Evolutionary conservation across 345 rosid species (phyloP).

Genomic region (Boechera retrofracta): DNA sequence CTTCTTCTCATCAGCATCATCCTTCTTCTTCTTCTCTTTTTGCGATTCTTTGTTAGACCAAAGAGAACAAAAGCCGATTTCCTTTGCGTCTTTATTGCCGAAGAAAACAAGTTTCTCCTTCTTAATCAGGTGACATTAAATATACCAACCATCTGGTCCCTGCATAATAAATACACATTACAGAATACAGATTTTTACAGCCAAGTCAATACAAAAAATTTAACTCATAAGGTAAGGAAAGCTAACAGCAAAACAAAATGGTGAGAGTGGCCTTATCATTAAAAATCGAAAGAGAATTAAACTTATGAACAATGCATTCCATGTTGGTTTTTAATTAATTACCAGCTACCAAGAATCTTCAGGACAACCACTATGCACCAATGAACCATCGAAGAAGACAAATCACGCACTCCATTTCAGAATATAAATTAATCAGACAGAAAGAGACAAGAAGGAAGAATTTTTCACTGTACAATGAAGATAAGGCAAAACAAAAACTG

Average conservation of each 20-base stretch:
- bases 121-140: slow-evolving; percentile 32
- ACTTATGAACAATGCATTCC: not conserved
- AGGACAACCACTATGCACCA: slow-evolving; percentile 23
- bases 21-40: not conserved
- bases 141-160: slow-evolving; percentile 43
- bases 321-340: not conserved
- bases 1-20: slow-evolving; percentile 75
- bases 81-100: not conserved
- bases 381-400: slow-evolving; percentile 23
- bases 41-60: slow-evolving; percentile 8
- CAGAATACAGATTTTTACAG: slow-evolving; percentile 9
- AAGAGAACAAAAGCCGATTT: slow-evolving; percentile 4
- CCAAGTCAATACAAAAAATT: not conserved
- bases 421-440: slow-evolving; percentile 1
- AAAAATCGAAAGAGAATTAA: not conserved
- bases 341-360: slow-evolving; percentile 19
- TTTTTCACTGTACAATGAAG: slow-evolving; percentile 31
- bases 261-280: slow-evolving; percentile 6
- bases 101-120: slow-evolving; percentile 18
- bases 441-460: slow-evolving; percentile 33
- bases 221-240: slow-evolving; percentile 1
- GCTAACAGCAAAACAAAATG: slow-evolving; percentile 12
- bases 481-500: slow-evolving; percentile 1
- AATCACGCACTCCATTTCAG: not conserved
- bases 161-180: slow-evolving; percentile 29